Percentiles rank a stretch among this genome's conserved stretches.
These are phyloP conservation scores for Buddleja alternifolia DNA, from an alignment of 257 asterid species.

Conservation along the genomic window DNA sequence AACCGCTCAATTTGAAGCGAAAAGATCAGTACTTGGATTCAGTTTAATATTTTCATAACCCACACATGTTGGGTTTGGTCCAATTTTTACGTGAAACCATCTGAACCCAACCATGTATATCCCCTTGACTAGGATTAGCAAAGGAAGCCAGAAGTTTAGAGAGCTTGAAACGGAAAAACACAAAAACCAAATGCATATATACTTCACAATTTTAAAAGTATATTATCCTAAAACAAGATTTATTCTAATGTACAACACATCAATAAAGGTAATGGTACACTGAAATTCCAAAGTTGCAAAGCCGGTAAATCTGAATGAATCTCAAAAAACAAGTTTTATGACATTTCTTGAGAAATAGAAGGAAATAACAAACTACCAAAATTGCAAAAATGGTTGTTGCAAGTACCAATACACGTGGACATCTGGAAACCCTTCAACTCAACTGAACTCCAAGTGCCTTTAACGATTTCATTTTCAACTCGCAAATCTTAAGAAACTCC, in stretches of 20 bases:
- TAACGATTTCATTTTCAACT: constrained; percentile 55
- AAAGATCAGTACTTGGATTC: no score
- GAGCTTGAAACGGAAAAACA: neutral
- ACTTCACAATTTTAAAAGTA: neutral
- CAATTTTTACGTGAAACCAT: no score
- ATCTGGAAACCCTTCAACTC: constrained; percentile 20
- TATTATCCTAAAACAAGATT: neutral
- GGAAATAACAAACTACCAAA: constrained; percentile 39
- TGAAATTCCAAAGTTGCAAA: constrained; percentile 34
- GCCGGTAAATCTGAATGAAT: constrained; percentile 19
- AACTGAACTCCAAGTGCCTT: constrained; percentile 48
- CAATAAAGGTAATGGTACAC: constrained; percentile 32
- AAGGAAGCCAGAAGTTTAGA: neutral
- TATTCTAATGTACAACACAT: constrained; percentile 36
- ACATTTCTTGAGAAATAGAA: constrained; percentile 16
- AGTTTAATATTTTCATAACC: no score
- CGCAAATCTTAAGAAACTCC: constrained; percentile 67
- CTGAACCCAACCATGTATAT: neutral
- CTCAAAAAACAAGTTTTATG: constrained; percentile 15
- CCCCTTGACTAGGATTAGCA: neutral
- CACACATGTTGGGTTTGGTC: no score
- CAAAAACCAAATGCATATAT: neutral
- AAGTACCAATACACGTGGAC: constrained; percentile 10
- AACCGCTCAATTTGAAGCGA: no score
- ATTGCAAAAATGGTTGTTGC: constrained; percentile 22